These are phyloP conservation scores for Naumovozyma baii DNA, from an alignment of 805 yeast species.

Conservation along the genomic window DNA sequence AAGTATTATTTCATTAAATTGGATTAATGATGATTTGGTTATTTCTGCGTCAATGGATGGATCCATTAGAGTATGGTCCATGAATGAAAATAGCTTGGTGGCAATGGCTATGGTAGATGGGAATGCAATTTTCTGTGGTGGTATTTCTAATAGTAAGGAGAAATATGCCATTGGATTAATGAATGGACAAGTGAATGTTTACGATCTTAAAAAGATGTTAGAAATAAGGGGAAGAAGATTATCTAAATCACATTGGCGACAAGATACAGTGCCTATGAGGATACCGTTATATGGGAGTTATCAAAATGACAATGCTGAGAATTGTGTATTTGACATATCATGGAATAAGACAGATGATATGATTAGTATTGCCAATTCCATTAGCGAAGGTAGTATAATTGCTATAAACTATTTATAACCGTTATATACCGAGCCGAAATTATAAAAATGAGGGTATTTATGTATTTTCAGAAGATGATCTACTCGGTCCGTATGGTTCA, in stretches of 20 bases:
- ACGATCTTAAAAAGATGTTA: constrained; percentile 30
- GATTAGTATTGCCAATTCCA: constrained; percentile 28
- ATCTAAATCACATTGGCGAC: neutral
- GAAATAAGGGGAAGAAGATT: constrained; percentile 9
- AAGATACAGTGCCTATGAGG: constrained; percentile 14
- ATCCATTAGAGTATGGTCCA: constrained; percentile 58
- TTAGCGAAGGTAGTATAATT: constrained; percentile 22
- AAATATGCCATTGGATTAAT: constrained; percentile 57
- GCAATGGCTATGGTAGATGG: constrained; percentile 36
- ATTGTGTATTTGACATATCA: constrained; percentile 28
- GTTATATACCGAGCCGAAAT: constrained; percentile 4
- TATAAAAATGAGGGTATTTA: constrained; percentile 16
- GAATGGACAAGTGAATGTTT: constrained; percentile 48
- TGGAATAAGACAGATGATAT: constrained; percentile 27
- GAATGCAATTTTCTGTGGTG: constrained; percentile 45
- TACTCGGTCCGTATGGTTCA: constrained; percentile 33
- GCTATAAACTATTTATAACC: constrained; percentile 6
- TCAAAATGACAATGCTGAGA: constrained; percentile 16
- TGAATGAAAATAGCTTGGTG: constrained; percentile 17
- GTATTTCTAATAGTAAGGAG: constrained; percentile 40
- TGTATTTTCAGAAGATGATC: constrained; percentile 44
- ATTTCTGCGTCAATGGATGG: constrained; percentile 65
- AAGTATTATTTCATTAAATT: constrained; percentile 44
- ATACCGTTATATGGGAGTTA: constrained; percentile 19
- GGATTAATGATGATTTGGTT: constrained; percentile 41